phyloP scores from a whole-genome alignment of 768 basidiomycete genomes.

The Pulveroboletus sp. region DNA sequence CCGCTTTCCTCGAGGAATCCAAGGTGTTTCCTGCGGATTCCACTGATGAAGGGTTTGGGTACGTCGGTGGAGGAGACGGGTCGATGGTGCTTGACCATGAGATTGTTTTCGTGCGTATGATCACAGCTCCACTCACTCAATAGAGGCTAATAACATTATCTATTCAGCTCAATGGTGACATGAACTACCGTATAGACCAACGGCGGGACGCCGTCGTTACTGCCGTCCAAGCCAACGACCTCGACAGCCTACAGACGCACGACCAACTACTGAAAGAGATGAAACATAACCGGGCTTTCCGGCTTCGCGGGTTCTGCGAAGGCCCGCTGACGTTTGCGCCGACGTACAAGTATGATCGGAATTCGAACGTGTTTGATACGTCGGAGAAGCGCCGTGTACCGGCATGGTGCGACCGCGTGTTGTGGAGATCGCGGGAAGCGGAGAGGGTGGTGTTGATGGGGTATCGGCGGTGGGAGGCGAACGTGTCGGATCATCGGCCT shows the following conservation, averaged over 20 bases:
- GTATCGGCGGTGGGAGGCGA: conserved; percentile 82
- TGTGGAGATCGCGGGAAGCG: conserved; percentile 65
- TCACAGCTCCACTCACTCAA: not conserved
- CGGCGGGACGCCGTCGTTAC: conserved; percentile 80
- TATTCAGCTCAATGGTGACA: conserved; percentile 79
- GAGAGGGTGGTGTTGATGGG: conserved; percentile 61
- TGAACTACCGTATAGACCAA: conserved; percentile 97
- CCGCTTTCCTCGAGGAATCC: conserved; percentile 83
- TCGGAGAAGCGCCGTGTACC: conserved; percentile 88
- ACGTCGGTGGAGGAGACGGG: conserved; percentile 90
- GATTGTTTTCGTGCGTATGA: conserved; percentile 66
- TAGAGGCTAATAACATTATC: not conserved
- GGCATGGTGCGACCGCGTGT: conserved; percentile 95
- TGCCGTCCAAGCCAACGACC: conserved; percentile 65
- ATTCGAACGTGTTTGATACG: conserved; percentile 76
- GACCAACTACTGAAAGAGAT: conserved; percentile 93
- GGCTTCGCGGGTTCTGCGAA: conserved; percentile 80
- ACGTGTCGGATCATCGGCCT: conserved; percentile 89
- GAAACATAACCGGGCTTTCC: conserved; percentile 82
- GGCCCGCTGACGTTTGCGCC: conserved; percentile 81
- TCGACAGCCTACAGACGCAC: conserved; percentile 60
- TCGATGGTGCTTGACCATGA: conserved; percentile 94
- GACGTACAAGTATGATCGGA: conserved; percentile 93
- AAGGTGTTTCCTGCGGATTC: conserved; percentile 55
- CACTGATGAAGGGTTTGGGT: conserved; percentile 58